phyloP scores from a whole-genome alignment of 1,139 yeast species.

The Ashbya aceris region DNA sequence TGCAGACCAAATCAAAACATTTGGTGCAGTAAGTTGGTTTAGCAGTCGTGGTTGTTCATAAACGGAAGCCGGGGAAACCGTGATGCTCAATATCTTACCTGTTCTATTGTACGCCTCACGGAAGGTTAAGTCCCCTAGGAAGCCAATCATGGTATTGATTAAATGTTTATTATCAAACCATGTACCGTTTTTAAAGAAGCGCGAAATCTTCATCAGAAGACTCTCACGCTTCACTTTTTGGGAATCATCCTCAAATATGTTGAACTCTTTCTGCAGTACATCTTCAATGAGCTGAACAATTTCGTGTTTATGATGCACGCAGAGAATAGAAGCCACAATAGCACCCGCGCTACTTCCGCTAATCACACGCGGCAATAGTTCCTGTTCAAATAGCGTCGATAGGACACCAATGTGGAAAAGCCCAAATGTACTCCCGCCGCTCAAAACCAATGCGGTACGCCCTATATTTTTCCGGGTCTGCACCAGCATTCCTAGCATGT shows the following conservation, averaged over 20 bases:
- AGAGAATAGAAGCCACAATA: conserved; percentile 79
- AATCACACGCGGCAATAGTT: conserved; percentile 76
- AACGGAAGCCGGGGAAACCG: conserved; percentile 78
- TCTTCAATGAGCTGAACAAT: conserved; percentile 45
- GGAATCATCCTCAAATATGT: conserved; percentile 57
- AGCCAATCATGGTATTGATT: conserved; percentile 60
- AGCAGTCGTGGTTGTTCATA: conserved; percentile 76
- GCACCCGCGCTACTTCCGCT: conserved; percentile 97
- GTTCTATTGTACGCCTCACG: conserved; percentile 90
- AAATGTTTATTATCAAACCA: conserved; percentile 75
- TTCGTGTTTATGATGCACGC: conserved; percentile 74
- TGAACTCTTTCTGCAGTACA: conserved; percentile 50
- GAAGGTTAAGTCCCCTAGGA: conserved; percentile 88
- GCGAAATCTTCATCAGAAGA: conserved; percentile 41
- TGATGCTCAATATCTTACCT: conserved; percentile 74
- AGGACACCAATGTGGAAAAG: conserved; percentile 87
- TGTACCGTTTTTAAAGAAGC: conserved; percentile 51
- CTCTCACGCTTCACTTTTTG: conserved; percentile 36
- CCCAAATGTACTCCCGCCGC: conserved; percentile 96
- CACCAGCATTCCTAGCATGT: conserved; percentile 65
- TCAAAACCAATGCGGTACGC: conserved; percentile 79
- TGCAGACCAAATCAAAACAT: conserved; percentile 91
- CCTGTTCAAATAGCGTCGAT: conserved; percentile 63
- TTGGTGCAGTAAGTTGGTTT: conserved; percentile 89
- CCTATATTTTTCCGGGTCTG: conserved; percentile 91